Conservation (phyloP, 345 rosid species). For the Lagerstroemia speciosa region DNA sequence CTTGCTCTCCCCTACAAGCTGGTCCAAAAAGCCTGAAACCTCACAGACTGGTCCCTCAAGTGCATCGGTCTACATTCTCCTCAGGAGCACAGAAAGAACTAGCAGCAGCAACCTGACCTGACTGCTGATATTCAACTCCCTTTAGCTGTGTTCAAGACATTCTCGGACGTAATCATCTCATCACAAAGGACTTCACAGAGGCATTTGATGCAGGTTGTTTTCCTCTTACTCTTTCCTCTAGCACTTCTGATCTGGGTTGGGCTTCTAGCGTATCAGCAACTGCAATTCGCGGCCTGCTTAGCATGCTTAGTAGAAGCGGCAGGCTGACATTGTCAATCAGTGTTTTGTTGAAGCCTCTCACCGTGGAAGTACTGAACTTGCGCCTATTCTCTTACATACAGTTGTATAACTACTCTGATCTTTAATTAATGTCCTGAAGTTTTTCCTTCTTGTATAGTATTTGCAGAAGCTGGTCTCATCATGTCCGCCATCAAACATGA, state of each 20-base stretch:
- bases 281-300: constrained; percentile 73
- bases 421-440: constrained; percentile 1
- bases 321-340: constrained; percentile 91
- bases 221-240: constrained; percentile 84
- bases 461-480: no score
- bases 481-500: constrained; percentile 3
- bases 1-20: no score
- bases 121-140: constrained; percentile 86
- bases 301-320: constrained; percentile 83
- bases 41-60: constrained; percentile 92
- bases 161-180: constrained; percentile 80
- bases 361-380: constrained; percentile 94
- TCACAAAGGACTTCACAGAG: constrained; percentile 96
- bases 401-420: constrained; percentile 27
- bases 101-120: constrained; percentile 53
- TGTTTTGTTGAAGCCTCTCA: constrained; percentile 98
- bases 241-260: constrained; percentile 89
- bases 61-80: constrained; percentile 92
- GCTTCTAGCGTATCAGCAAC: constrained; percentile 87
- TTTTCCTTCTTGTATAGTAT: no score
- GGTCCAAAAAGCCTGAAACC: constrained; percentile 88
- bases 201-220: constrained; percentile 99
- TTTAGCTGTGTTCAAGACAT: constrained; percentile 80
- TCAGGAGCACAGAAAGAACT: constrained; percentile 47
- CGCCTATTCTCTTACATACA: constrained; percentile 79